Evolutionary conservation across 208 protist species (phyloP).

Genomic region (Leishmania aethiopica): DNA sequence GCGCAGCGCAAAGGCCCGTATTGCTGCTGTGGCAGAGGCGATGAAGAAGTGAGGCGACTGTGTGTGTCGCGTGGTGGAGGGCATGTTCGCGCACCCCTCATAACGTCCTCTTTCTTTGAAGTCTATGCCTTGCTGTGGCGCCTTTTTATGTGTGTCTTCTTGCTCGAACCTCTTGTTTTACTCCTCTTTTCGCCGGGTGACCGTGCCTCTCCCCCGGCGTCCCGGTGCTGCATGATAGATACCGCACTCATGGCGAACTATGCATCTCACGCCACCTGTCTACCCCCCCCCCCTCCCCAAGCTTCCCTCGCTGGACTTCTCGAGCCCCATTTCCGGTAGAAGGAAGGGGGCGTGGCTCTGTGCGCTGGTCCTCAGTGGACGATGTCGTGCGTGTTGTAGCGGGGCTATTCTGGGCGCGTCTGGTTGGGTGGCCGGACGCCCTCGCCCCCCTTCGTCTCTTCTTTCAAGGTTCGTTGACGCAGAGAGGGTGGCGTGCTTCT

Average conservation of each 20-base stretch:
- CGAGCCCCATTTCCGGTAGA: background rate
- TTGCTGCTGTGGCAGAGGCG: conserved; percentile 37
- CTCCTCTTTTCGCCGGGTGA: background rate
- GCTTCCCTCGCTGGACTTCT: background rate
- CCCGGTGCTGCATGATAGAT: background rate
- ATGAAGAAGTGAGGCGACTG: conserved; percentile 19
- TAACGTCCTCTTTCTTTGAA: background rate
- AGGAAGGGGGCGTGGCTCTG: background rate
- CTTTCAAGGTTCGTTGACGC: background rate
- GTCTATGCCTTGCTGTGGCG: background rate
- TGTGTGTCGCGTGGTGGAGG: background rate
- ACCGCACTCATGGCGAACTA: background rate
- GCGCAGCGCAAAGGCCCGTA: conserved; percentile 34
- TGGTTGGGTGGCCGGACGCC: background rate
- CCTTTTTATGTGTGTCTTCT: background rate
- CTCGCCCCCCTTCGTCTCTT: background rate
- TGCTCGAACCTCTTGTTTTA: background rate
- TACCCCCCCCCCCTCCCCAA: background rate
- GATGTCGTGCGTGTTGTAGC: background rate
- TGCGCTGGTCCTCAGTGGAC: background rate
- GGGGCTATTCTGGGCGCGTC: background rate
- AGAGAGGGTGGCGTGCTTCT: too few relatives aligned
- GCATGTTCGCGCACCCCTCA: background rate
- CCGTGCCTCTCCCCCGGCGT: background rate
- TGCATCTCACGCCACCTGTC: background rate